Conservation (phyloP, 176 grass and related monocot species). For the Calamus simplicifolius region DNA sequence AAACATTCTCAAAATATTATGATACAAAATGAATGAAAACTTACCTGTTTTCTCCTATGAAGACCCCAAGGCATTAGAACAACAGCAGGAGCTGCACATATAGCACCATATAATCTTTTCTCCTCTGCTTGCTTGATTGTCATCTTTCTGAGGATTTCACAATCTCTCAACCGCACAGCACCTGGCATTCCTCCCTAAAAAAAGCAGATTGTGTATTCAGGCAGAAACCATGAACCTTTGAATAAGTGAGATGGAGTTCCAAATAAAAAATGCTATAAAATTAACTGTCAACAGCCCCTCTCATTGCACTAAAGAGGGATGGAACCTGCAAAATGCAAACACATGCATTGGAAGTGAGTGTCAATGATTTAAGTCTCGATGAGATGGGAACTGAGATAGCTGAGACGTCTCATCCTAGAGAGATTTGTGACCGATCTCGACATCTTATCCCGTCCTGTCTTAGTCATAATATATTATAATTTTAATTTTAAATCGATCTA, state of each 20-base stretch:
- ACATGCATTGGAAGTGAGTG: too few relatives aligned
- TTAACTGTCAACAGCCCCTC: too few relatives aligned
- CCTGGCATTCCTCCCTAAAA: constrained; percentile 91
- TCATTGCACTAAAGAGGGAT: too few relatives aligned
- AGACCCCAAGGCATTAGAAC: constrained; percentile 82
- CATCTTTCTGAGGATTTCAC: constrained; percentile 58
- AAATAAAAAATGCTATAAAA: background rate
- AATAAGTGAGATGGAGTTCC: background rate
- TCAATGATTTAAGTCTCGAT: too few relatives aligned
- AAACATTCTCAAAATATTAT: background rate
- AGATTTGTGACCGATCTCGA: too few relatives aligned
- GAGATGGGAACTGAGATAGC: too few relatives aligned
- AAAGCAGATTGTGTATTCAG: background rate
- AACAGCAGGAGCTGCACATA: constrained; percentile 77
- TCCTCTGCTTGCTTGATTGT: constrained; percentile 71
- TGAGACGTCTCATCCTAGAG: too few relatives aligned
- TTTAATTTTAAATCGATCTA: too few relatives aligned
- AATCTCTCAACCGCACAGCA: constrained; percentile 78
- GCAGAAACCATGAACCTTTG: background rate
- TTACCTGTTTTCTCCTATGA: constrained; percentile 73
- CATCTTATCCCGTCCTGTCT: too few relatives aligned
- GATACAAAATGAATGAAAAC: constrained; percentile 1
- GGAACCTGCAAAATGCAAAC: too few relatives aligned
- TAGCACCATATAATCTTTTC: constrained; percentile 82
- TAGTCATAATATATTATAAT: too few relatives aligned